phyloP scores from a whole-genome alignment of 192 early-diverging fungal species.

The Allomyces javanicus region DNA sequence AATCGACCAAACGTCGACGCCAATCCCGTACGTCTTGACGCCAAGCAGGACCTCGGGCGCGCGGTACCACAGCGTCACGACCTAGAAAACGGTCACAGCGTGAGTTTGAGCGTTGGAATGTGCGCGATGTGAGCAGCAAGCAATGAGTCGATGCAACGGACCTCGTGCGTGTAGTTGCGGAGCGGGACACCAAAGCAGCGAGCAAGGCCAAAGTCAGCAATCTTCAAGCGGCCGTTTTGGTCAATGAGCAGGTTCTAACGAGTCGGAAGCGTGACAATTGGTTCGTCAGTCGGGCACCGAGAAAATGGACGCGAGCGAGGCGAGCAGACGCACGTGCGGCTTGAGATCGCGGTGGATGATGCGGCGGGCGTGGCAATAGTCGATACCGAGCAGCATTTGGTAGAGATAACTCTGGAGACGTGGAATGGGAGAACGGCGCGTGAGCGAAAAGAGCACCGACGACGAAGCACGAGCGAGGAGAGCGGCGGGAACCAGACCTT shows the following conservation, averaged over 20 bases:
- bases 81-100: conserved; percentile 10
- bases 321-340: conserved; percentile 13
- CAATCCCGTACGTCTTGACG: conserved; percentile 68
- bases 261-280: no score
- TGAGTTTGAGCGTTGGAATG: neutral
- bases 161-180: conserved; percentile 83
- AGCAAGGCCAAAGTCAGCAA: conserved; percentile 93
- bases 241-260: conserved; percentile 74
- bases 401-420: conserved; percentile 7
- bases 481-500: neutral
- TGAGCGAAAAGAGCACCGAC: no score
- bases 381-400: conserved; percentile 27
- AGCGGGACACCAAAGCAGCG: conserved; percentile 81
- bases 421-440: no score
- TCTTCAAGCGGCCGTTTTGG: conserved; percentile 60
- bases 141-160: conserved; percentile 2
- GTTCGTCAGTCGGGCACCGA: no score
- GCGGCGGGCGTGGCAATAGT: conserved; percentile 29
- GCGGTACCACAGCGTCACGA: conserved; percentile 88
- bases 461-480: neutral
- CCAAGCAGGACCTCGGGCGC: conserved; percentile 94
- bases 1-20: conserved; percentile 93
- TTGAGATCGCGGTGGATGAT: conserved; percentile 42
- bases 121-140: conserved; percentile 1
- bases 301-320: neutral